Base-by-base conservation (phyloP, 139 green algal genomes). In the Nannochloris sp. region DNA sequence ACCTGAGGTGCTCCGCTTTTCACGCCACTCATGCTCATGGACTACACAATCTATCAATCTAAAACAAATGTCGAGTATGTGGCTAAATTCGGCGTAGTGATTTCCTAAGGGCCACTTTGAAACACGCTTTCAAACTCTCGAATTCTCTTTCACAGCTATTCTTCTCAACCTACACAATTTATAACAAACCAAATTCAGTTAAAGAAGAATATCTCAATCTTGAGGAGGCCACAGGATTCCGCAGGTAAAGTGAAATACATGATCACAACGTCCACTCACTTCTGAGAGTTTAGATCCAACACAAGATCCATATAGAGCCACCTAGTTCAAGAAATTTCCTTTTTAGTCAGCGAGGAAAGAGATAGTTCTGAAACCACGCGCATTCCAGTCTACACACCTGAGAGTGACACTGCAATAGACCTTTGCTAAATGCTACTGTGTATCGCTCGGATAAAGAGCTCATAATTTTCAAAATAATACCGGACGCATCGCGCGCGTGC, bases 101-200 rank as follows among this genome's bases (percentile, higher is more conserved):
- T 44, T 49, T 56, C 23, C 58, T 49, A 37, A 73, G 48, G 3
- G 65, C 65, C 2, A 44, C 37, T 16, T 49, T 11, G 65, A 50
- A 66, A 60, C 71, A 78, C 37, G 60, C 4, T 4, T 48, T 68
- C 27, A 78, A 60, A 40, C 36, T 21, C 19, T 57, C 29, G n/a
- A 78, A 78, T 37, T 78, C 71, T 8, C 34, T 60, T 21, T 72
- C 50, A 27, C 71, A 78, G 19, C 64, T 27, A 37, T 59, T 66
- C 44, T 70, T 72, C 21, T 78, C 71, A 3, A 78, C 58, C 70
- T 77, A 12, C 46, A 53, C 23, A 11, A 40, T 40, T 40, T 11
- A 40, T 4, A 40, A 9, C 34, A 40, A 40, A 40, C 34, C 34
- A 40, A 40, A 40, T 11, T 40, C 34, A 40, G 34, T 9, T 5